Base-by-base conservation (phyloP, 495 filamentous ascomycete species). In the Venustampulla echinocandica region DNA sequence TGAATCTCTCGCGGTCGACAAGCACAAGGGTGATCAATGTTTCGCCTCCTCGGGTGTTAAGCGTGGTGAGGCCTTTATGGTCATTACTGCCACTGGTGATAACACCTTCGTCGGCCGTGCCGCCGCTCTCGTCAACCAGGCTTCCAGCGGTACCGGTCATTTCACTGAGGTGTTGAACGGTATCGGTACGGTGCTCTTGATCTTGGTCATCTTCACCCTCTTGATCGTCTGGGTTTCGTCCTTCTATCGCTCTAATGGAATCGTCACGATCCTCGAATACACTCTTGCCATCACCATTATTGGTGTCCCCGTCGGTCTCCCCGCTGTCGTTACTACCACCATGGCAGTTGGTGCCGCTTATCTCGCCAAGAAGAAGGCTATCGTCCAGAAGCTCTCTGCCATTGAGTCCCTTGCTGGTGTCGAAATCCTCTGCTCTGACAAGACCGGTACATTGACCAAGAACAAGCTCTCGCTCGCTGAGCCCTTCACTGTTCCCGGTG, bases 291-390 rank as follows among this genome's bases (percentile, higher is more conserved):
- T 95, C 55, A 81, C 90, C 55, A 93, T 95, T 56, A 84, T 95
- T 50, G 89, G 89, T 77, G 89, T 95, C 21, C 89, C 89, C 44
- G 89, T 95, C 67, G 89, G 89, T 85, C 85, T 95, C 34, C 89
- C 89, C 15, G 89, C 90, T 48, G 89, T 95, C 61, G 90, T 90
- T 49, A 95, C 89, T 47, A 95, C 89, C 44, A 95, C 89, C 51
- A 90, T 95, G 87, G 88, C 89, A 67, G 89, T 95, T 59, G 89
- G 89, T 69, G 89, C 89, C 59, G 87, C 86, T 38, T 94, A 94
- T 64, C 75, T 95, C 50, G 89, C 89, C 47, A 89, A 86, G 69
- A 92, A 93, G 73, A 87, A 93, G 69, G 89, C 89, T 22, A 95
- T 95, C 59, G 89, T 95, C 58, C 89, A 95, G 71, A 95, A 94